Percentiles rank a stretch among this genome's conserved stretches.
phyloP scores from a whole-genome alignment of 331 rosid species.

The Pyracantha coccinea region DNA sequence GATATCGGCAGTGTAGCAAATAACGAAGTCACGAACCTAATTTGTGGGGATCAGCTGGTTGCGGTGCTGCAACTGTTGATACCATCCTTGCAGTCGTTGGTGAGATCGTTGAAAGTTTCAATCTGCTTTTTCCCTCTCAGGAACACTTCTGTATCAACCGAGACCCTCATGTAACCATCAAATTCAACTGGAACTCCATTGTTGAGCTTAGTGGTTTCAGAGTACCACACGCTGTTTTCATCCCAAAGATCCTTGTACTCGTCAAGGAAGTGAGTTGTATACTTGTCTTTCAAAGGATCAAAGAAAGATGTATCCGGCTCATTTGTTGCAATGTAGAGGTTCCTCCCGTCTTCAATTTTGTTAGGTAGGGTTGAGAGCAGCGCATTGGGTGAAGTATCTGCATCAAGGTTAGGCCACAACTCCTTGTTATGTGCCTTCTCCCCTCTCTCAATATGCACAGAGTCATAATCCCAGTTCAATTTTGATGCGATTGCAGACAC shows the following conservation, averaged over 20 bases:
- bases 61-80: constrained; percentile 67
- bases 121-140: constrained; percentile 94
- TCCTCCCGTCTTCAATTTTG: constrained; percentile 79
- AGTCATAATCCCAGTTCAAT: constrained; percentile 90
- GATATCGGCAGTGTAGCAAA: constrained; percentile 20
- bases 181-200: constrained; percentile 69
- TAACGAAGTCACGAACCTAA: constrained; percentile 22
- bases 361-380: constrained; percentile 65
- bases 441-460: constrained; percentile 88
- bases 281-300: constrained; percentile 84
- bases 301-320: constrained; percentile 70
- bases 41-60: constrained; percentile 35
- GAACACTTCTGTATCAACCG: constrained; percentile 94
- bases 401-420: constrained; percentile 93
- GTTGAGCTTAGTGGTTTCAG: constrained; percentile 67
- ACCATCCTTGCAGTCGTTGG: constrained; percentile 94
- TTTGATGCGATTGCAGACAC: constrained; percentile 74
- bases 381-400: constrained; percentile 69
- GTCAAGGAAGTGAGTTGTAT: constrained; percentile 71
- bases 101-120: constrained; percentile 91
- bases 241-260: constrained; percentile 94
- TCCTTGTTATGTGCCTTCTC: constrained; percentile 86
- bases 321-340: constrained; percentile 78
- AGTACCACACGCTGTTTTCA: constrained; percentile 70
- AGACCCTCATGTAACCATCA: constrained; percentile 95